These are phyloP conservation scores for Spizellomyces punctatus DNA, from an alignment of 192 early-diverging fungal genomes.

Conservation along the genomic window DNA sequence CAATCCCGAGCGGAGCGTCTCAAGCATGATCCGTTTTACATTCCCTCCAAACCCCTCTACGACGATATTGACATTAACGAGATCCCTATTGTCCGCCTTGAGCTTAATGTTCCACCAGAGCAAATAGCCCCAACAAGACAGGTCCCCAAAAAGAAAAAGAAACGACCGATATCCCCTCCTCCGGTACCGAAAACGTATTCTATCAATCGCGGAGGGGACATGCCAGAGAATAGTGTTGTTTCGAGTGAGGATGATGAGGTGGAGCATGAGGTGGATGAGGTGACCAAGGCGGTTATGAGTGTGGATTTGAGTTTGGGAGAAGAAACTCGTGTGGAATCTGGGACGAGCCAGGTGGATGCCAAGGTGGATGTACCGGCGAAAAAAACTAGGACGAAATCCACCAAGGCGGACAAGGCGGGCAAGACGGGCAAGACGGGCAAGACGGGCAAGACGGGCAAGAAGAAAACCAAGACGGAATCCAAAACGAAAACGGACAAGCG, in stretches of 20 bases:
- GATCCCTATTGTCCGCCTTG: slow-evolving; percentile 78
- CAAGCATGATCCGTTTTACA: slow-evolving; percentile 71
- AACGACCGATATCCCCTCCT: slow-evolving; percentile 15
- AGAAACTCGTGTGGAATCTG: background rate
- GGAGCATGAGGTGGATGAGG: slow-evolving; percentile 30
- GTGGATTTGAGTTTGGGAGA: slow-evolving; percentile 37
- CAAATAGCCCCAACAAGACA: slow-evolving; percentile 11
- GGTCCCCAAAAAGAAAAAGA: slow-evolving; percentile 16
- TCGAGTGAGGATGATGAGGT: slow-evolving; percentile 8
- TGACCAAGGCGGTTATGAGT: slow-evolving; percentile 42
- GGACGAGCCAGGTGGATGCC: background rate
- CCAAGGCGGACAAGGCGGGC: slow-evolving; percentile 11
- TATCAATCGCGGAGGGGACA: slow-evolving; percentile 42
- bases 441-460: slow-evolving; percentile 27
- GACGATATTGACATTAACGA: slow-evolving; percentile 75
- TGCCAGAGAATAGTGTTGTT: slow-evolving; percentile 25
- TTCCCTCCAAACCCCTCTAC: slow-evolving; percentile 48
- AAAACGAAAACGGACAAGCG: background rate
- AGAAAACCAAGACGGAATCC: slow-evolving; percentile 16
- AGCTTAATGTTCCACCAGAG: background rate
- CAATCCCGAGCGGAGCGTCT: slow-evolving; percentile 42
- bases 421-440: slow-evolving; percentile 20
- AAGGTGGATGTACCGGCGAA: background rate
- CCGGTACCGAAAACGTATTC: slow-evolving; percentile 33
- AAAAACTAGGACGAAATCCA: background rate